Conservation (phyloP, 305 asterid genomes). For the Andrographis paniculata region DNA sequence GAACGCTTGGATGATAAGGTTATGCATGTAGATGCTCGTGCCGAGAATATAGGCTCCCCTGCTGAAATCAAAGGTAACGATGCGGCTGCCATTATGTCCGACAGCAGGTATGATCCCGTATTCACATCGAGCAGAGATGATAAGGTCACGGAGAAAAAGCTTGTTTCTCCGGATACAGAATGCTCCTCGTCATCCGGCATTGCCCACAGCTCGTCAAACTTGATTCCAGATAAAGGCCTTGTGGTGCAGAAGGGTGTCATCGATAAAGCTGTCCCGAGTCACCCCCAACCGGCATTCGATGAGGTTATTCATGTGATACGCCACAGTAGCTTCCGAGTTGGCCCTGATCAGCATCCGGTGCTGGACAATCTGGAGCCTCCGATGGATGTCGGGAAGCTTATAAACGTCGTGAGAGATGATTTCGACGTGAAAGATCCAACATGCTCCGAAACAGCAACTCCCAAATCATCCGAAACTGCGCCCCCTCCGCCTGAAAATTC, state of each 20-base stretch:
- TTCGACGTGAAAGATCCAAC: slow-evolving; percentile 27
- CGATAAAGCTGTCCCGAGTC: slow-evolving; percentile 31
- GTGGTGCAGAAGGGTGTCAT: slow-evolving; percentile 36
- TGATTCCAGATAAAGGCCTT: slow-evolving; percentile 24
- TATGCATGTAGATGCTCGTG: slow-evolving; percentile 27
- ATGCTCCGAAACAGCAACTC: slow-evolving; percentile 23
- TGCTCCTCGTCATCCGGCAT: slow-evolving; percentile 20
- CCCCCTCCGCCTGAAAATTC: slow-evolving; percentile 25
- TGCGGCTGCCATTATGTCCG: slow-evolving; percentile 20
- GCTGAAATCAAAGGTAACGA: slow-evolving; percentile 19
- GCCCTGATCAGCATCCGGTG: slow-evolving; percentile 39
- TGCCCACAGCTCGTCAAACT: slow-evolving; percentile 31
- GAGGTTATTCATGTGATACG: slow-evolving; percentile 62
- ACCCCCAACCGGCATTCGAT: slow-evolving; percentile 44
- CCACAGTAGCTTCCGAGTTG: slow-evolving; percentile 59
- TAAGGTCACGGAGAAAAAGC: slow-evolving; percentile 42
- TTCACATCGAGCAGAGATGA: slow-evolving; percentile 29
- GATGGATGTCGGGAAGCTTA: slow-evolving; percentile 37
- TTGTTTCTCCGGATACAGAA: slow-evolving; percentile 23
- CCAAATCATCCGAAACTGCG: slow-evolving; percentile 20
- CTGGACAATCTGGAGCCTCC: slow-evolving; percentile 35
- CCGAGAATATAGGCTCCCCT: slow-evolving; percentile 24
- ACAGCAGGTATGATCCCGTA: slow-evolving; percentile 21
- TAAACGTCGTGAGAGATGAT: slow-evolving; percentile 42
- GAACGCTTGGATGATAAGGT: slow-evolving; percentile 30